Percentiles rank a stretch among this genome's conserved stretches.
Evolutionary conservation across 306 rosid genomes (phyloP).

Genomic region (Cyamopsis tetragonoloba): DNA sequence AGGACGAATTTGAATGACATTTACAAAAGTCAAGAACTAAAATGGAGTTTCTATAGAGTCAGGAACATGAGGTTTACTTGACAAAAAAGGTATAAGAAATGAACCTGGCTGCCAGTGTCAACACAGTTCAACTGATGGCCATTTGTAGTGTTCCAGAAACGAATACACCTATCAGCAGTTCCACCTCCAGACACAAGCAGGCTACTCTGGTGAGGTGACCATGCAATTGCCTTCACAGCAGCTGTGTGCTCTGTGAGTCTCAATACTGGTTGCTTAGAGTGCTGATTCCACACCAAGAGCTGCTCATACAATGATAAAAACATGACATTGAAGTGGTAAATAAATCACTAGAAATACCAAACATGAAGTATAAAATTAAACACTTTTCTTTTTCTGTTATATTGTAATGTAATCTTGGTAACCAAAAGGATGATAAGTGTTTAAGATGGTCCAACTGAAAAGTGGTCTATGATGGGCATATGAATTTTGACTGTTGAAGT

Average conservation of each 20-base stretch:
- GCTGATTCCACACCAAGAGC: slow-evolving; percentile 98
- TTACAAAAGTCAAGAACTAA: too few relatives aligned
- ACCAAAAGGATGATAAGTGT: neutral
- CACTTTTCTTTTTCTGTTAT: neutral
- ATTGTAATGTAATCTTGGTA: neutral
- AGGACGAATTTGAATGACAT: too few relatives aligned
- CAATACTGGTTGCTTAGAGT: slow-evolving; percentile 77
- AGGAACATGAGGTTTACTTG: too few relatives aligned
- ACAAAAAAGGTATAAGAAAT: neutral
- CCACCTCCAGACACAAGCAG: slow-evolving; percentile 99
- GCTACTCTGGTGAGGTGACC: slow-evolving; percentile 97
- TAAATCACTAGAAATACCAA: neutral
- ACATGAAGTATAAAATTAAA: neutral
- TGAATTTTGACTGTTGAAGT: too few relatives aligned
- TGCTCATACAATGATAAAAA: slow-evolving; percentile 31
- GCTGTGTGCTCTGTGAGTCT: slow-evolving; percentile 94
- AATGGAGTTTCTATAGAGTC: too few relatives aligned
- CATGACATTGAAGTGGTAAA: slow-evolving; percentile 16
- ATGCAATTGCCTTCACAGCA: slow-evolving; percentile 96
- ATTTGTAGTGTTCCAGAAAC: slow-evolving; percentile 97
- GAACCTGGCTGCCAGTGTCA: slow-evolving; percentile 99
- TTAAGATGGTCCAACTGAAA: too few relatives aligned
- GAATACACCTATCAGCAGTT: slow-evolving; percentile 95
- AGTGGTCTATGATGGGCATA: too few relatives aligned
- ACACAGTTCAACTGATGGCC: slow-evolving; percentile 80